Evolutionary conservation across 768 basidiomycete species (phyloP), one percentile per base, ranked within the genome.

Genomic region (Psilocybe azurescens): DNA sequence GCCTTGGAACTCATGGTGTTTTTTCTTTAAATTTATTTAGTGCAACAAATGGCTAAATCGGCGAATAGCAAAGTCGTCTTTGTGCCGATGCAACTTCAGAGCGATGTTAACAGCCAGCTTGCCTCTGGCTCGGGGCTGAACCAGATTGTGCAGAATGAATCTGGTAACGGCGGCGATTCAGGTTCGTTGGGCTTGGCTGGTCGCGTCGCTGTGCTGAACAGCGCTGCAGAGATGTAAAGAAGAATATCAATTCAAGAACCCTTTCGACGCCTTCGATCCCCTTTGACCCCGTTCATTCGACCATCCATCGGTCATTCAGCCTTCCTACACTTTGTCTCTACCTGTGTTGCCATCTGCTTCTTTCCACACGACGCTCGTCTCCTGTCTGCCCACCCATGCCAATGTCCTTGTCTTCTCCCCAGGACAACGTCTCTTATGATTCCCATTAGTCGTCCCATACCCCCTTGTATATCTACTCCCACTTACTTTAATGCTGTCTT

Each of bases 41-140:
- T 98, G 65, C 95, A 97, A 83, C 84, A 87, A 70, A 99, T 99
- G 96, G 93, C 96, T 52, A 91, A 93, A 76, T 88, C 86, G 14
- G 87, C 91, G n/a, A 82, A 83, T 66, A 88, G 85, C 83, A 99
- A 99, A 76, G 94, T 97, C 67, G 84, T 99, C 59, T 97, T 98
- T 69, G 95, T 95, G 32, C 94, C 93, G 11, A 95, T 95, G 93
- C 91, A 94, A 65, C 82, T 93, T 24, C 92, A 93, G 74, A 90
- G 83, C 69, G 91, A 94, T 65, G 76, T 93, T 33, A 77, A 78
- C 24, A 80, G 80, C 47, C 85, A 89, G 63, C 67, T 89, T 29
- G 69, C 74, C 11, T 67, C 76, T 16, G 73, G 71, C 39, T 75
- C 74, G 5, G 72, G 71, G 53, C 16, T 74, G 6, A 69, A 64